These are phyloP conservation scores for Isoetes taiwanensis DNA, from an alignment of 75 land plant species.

Conservation along the genomic window DNA sequence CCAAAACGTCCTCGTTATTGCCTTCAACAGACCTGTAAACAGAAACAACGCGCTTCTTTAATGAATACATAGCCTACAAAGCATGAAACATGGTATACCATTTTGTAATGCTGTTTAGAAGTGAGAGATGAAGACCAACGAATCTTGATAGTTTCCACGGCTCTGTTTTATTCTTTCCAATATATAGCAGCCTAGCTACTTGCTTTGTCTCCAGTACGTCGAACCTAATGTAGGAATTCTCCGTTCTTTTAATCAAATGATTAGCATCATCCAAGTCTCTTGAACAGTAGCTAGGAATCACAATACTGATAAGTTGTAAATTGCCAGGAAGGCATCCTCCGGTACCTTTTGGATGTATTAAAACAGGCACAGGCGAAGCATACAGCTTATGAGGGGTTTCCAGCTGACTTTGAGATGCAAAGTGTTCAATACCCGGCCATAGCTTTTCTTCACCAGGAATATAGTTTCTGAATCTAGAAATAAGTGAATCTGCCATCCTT, in stretches of 20 bases:
- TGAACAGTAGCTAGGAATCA: background rate
- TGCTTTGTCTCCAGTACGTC: slow-evolving; percentile 7
- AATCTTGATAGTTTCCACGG: slow-evolving; percentile 13
- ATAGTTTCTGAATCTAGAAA: slow-evolving; percentile 4
- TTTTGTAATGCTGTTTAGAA: background rate
- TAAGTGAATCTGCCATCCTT: slow-evolving; percentile 5
- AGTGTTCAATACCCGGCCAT: background rate
- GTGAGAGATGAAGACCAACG: slow-evolving; percentile 12
- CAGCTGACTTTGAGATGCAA: background rate
- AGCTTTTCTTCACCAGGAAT: background rate
- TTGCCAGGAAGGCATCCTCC: slow-evolving; percentile 13
- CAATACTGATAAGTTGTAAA: background rate
- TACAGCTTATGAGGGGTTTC: background rate
- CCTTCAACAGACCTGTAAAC: slow-evolving; percentile 1
- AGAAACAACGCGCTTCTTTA: background rate
- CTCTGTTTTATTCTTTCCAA: slow-evolving; percentile 8
- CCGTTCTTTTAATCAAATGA: background rate
- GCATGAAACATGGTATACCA: background rate
- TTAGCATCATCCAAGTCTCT: background rate
- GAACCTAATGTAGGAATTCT: background rate
- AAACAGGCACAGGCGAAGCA: background rate
- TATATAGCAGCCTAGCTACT: slow-evolving; percentile 7
- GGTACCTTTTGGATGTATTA: slow-evolving; percentile 7
- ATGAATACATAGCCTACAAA: background rate
- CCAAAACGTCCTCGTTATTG: background rate